Evolutionary conservation across 106 monocot genomes (phyloP).

Genomic region (Dendrobium nobile): DNA sequence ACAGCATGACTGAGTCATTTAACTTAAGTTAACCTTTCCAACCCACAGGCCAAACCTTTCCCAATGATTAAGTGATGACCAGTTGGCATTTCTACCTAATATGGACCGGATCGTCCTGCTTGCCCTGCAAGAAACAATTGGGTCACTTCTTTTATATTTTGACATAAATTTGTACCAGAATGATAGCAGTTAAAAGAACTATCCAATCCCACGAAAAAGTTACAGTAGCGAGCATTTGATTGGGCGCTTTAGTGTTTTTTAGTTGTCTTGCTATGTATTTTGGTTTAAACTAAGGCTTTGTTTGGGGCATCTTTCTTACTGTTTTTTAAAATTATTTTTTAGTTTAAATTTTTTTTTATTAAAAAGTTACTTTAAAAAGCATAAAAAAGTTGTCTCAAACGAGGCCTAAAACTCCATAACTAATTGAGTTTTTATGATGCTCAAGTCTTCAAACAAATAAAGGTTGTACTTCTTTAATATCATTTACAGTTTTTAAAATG

Average conservation of each 20-base stretch:
- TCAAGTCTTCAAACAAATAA: no score
- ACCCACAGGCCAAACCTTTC: neutral
- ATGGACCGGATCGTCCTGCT: neutral
- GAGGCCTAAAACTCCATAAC: no score
- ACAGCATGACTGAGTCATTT: neutral
- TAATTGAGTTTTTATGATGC: no score
- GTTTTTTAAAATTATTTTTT: neutral
- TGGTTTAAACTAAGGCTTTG: no score
- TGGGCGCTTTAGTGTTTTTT: neutral
- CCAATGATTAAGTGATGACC: neutral
- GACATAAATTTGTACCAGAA: neutral
- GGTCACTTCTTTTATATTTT: neutral
- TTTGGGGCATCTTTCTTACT: neutral
- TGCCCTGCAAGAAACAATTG: neutral
- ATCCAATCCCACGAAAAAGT: neutral
- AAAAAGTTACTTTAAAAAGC: neutral
- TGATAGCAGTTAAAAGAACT: neutral
- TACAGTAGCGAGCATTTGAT: neutral
- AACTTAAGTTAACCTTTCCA: neutral
- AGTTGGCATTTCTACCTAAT: neutral
- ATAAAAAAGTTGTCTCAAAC: neutral
- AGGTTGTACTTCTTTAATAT: no score
- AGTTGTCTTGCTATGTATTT: no score
- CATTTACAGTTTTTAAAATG: no score
- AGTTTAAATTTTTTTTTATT: no score